phyloP scores from a whole-genome alignment of 345 rosid genomes.

The Gossypium arboreum region DNA sequence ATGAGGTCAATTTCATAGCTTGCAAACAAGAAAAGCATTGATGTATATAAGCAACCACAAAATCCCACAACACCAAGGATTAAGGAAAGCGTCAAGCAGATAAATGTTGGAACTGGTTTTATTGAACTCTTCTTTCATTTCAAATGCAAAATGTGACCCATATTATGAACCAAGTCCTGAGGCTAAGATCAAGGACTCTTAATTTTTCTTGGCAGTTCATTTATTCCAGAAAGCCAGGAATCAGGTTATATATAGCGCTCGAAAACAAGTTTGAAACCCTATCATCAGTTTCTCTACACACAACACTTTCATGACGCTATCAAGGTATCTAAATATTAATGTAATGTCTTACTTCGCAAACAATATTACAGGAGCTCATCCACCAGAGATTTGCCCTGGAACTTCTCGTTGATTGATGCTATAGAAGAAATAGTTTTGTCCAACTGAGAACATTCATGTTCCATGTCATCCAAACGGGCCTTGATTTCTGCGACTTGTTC shows the following conservation, averaged over 20 bases:
- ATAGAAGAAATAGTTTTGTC: slow-evolving; percentile 32
- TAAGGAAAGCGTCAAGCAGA: too few relatives aligned
- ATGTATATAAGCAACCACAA: too few relatives aligned
- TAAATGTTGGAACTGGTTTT: too few relatives aligned
- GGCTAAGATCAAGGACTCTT: not conserved
- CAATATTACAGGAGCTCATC: slow-evolving; percentile 46
- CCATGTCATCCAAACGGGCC: slow-evolving; percentile 37
- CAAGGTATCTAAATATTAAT: not conserved
- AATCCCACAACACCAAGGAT: too few relatives aligned
- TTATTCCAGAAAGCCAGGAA: not conserved
- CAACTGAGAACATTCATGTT: slow-evolving; percentile 38
- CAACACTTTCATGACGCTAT: not conserved
- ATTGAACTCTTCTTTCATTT: too few relatives aligned
- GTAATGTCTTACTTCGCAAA: slow-evolving; percentile 6
- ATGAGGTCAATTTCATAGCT: too few relatives aligned
- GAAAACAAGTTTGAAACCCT: not conserved
- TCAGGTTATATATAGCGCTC: not conserved
- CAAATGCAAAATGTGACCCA: not conserved
- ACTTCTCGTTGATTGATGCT: slow-evolving; percentile 37
- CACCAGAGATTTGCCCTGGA: slow-evolving; percentile 40
- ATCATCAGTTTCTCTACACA: not conserved
- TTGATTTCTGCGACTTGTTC: slow-evolving; percentile 33
- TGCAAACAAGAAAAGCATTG: too few relatives aligned
- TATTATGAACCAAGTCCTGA: not conserved
- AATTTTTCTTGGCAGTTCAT: not conserved